Evolutionary conservation across 805 yeast genomes (phyloP).

Genomic region (Cyberlindnera subsufficiens): DNA sequence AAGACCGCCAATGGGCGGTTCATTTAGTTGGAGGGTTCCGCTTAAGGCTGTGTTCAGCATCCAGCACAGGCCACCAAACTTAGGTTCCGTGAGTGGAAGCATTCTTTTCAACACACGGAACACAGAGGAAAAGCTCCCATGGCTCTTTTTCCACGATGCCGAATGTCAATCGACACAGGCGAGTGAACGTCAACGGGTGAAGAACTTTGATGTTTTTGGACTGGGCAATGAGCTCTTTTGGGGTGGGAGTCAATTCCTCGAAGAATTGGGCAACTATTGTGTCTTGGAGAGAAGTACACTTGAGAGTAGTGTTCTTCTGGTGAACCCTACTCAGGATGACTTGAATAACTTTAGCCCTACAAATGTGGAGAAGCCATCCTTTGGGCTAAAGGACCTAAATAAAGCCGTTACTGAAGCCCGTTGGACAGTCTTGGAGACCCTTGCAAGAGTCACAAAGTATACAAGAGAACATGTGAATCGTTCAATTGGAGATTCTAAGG

Average conservation of each 20-base stretch:
- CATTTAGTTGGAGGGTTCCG: conserved; percentile 66
- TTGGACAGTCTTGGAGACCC: conserved; percentile 81
- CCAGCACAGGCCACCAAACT: conserved; percentile 77
- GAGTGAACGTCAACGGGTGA: conserved; percentile 53
- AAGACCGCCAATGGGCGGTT: conserved; percentile 42
- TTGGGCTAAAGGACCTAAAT: conserved; percentile 26
- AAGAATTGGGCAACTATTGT: conserved; percentile 45
- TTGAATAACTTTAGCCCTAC: conserved; percentile 30
- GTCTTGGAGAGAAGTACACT: conserved; percentile 62
- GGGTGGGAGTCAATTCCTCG: conserved; percentile 85
- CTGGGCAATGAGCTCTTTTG: conserved; percentile 56
- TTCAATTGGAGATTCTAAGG: conserved; percentile 53
- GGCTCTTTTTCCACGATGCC: conserved; percentile 88
- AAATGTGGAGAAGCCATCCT: conserved; percentile 9
- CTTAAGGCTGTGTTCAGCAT: conserved; percentile 64
- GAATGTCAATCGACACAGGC: conserved; percentile 69
- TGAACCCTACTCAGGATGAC: conserved; percentile 65
- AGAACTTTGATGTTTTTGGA: conserved; percentile 71
- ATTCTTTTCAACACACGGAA: conserved; percentile 60
- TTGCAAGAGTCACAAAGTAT: conserved; percentile 59
- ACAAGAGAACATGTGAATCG: conserved; percentile 62
- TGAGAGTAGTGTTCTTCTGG: conserved; percentile 66
- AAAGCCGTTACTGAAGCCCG: conserved; percentile 61
- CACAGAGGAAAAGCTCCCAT: conserved; percentile 65
- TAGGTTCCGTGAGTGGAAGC: conserved; percentile 92